These are phyloP conservation scores for Gonapodya prolifera DNA, from an alignment of 192 early-diverging fungal genomes.

Conservation along the genomic window DNA sequence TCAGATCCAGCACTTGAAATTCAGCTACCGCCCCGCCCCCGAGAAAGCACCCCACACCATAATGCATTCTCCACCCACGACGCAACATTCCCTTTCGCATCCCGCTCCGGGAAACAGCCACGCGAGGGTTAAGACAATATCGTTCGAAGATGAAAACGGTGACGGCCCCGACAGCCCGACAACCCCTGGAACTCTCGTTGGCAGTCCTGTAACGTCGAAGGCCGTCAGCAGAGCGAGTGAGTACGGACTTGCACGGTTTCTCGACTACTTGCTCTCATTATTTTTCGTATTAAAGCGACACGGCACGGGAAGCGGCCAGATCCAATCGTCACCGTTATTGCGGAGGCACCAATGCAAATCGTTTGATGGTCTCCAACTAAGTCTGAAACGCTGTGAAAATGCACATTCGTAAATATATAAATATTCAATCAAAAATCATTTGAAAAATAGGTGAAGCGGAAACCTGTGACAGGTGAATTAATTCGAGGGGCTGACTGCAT, in stretches of 20 bases:
- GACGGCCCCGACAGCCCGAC: neutral
- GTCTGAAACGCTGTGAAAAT: neutral
- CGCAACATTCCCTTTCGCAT: neutral
- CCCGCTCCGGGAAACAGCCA: neutral
- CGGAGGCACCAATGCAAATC: no score
- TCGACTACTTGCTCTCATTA: neutral
- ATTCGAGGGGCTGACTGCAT: no score
- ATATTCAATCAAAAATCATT: neutral
- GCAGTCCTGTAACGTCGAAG: neutral
- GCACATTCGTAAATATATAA: neutral
- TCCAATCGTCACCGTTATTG: no score
- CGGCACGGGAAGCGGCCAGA: neutral
- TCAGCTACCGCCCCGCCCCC: neutral
- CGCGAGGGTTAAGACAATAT: neutral
- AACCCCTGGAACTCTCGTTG: neutral
- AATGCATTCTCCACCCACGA: neutral
- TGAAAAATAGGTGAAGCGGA: no score
- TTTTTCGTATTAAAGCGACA: neutral
- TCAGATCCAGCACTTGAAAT: neutral
- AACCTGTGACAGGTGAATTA: no score
- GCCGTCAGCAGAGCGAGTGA: neutral
- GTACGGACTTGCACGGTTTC: neutral
- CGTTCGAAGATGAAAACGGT: neutral
- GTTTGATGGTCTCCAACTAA: no score
- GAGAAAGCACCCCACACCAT: neutral